phyloP scores from a whole-genome alignment of 164 flowering plant species.

The Warburgia ugandensis region DNA sequence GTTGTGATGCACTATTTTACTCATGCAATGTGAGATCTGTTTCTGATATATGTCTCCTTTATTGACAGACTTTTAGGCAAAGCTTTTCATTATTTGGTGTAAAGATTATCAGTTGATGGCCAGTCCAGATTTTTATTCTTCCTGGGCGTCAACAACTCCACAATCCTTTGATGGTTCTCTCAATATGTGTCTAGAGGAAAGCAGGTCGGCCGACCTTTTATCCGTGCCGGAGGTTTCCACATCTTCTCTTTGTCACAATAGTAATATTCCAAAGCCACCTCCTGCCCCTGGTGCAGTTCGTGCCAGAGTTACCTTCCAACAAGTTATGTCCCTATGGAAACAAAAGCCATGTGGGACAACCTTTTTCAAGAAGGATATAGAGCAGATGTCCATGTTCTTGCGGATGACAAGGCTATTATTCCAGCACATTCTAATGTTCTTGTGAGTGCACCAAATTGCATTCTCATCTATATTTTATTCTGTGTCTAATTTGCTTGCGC shows the following conservation, averaged over 20 bases:
- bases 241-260: slow-evolving; percentile 20
- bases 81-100: no score
- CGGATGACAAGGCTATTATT: slow-evolving; percentile 32
- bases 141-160: no score
- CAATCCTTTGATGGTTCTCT: slow-evolving; percentile 32
- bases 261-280: slow-evolving; percentile 51
- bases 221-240: slow-evolving; percentile 26
- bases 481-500: no score
- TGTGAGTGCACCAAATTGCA: slow-evolving; percentile 30
- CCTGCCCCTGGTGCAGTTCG: slow-evolving; percentile 28
- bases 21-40: no score
- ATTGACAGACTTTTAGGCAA: no score
- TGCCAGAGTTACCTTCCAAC: slow-evolving; percentile 2
- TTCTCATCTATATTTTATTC: no score
- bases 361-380: slow-evolving; percentile 54
- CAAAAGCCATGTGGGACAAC: slow-evolving; percentile 52
- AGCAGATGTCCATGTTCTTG: slow-evolving; percentile 52
- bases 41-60: no score
- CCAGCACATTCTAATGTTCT: slow-evolving; percentile 59
- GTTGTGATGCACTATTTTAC: no score
- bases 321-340: slow-evolving; percentile 48
- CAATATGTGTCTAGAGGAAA: slow-evolving; percentile 27
- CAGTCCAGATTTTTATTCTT: no score
- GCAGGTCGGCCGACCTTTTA: slow-evolving; percentile 23
- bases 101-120: no score